Evolutionary conservation across 768 basidiomycete species (phyloP), one percentile per base, ranked within the genome.

Genomic region (Hebeloma cylindrosporum): DNA sequence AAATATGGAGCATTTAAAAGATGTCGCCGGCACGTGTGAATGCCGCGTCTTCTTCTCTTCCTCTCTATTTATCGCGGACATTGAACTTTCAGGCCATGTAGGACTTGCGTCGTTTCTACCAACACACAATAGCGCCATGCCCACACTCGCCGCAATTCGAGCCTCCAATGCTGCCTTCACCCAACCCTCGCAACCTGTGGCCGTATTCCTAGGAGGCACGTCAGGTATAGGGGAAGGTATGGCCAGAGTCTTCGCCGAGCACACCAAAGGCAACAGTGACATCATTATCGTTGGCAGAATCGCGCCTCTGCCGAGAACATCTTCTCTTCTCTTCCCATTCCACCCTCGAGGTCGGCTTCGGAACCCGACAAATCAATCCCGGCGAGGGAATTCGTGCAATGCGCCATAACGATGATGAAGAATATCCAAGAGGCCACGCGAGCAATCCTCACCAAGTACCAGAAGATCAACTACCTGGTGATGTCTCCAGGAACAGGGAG

Each of bases 231-330:
- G 79, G 2, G 65, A 72, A 38, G 70, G 68, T 5, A 72, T 74
- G 56, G 76, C 74, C 0, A 61, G 70, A 34, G 62, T 67, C 5
- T 72, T 79, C 39, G 77, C 73, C 5, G 58, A 63, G 7, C 60
- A 72, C 52, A 72, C 75, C 0, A 69, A 75, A 17, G 78, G 79
- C 13, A 72, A 74, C 43, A 69, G 71, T 18, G 69, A 74, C 49
- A 77, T 82, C 57, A 58, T 80, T 51, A 65, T 82, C 52, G 66
- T 77, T 22, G 80, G 78, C 0, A 69, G 78, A 79, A 79, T 60
- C 66, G 67, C 33, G 59, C 48, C 11, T 73, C 78, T 4, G 79
- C 76, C 2, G 68, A 78, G 25, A 41, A 56, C 14, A 70, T 77
- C 50, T 63, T 82, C 43, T 65, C 71, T 1, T 59, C 57, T 2